phyloP scores from a whole-genome alignment of 2,329 filamentous ascomycete genomes.

The Aureobasidium sp. region DNA sequence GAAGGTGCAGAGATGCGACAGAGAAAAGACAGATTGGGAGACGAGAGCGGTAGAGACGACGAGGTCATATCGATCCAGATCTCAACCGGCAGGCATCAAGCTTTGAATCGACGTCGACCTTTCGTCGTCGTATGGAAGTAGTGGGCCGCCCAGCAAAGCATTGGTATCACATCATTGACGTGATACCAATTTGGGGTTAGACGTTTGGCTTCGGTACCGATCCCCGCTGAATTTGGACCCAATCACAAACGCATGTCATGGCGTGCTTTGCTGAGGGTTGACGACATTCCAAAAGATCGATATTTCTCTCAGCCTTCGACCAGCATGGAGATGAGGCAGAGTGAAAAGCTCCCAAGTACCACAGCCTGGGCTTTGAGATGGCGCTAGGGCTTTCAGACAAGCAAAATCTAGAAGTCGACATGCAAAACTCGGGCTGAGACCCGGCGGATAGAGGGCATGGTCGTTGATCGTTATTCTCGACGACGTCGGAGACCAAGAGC shows the following conservation, averaged over 20 bases:
- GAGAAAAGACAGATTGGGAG: background rate
- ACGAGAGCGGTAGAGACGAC: background rate
- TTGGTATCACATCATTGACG: slow-evolving; percentile 17
- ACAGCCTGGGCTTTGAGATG: background rate
- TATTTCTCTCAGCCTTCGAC: background rate
- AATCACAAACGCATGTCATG: slow-evolving; percentile 6
- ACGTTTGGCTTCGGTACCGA: slow-evolving; percentile 1
- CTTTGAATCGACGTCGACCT: slow-evolving; percentile 7
- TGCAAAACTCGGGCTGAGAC: background rate
- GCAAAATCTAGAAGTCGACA: background rate
- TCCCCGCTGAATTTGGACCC: slow-evolving; percentile 2
- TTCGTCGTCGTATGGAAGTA: slow-evolving; percentile 6
- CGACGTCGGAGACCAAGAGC: background rate
- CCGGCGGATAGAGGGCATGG: background rate
- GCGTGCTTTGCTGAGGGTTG: slow-evolving; percentile 11
- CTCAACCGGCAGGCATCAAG: slow-evolving; percentile 9
- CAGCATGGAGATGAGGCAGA: background rate
- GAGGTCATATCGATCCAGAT: slow-evolving; percentile 9
- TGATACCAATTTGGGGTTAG: slow-evolving; percentile 14
- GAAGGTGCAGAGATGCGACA: slow-evolving; percentile 3
- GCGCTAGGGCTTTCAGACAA: background rate
- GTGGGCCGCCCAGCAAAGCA: slow-evolving; percentile 15
- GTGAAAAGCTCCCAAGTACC: background rate
- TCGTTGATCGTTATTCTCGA: background rate
- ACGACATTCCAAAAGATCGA: slow-evolving; percentile 9